Conservation (phyloP, 257 asterid species). For the Linderniella brevidens region DNA sequence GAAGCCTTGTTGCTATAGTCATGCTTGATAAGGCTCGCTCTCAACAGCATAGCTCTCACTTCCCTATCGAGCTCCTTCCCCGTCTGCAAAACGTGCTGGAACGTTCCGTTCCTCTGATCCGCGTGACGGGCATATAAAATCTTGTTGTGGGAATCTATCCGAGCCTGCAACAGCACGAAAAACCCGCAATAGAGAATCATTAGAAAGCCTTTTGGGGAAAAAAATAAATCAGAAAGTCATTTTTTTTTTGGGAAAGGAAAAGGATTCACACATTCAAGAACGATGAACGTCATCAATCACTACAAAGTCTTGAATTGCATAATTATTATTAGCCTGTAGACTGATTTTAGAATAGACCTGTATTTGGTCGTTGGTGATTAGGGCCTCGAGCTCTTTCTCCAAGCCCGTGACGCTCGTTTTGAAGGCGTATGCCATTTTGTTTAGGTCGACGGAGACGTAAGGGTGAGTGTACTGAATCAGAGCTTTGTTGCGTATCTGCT, state of each 20-base stretch:
- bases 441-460: conserved; percentile 79
- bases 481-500: conserved; percentile 89
- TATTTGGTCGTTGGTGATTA: conserved; percentile 73
- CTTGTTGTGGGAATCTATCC: conserved; percentile 91
- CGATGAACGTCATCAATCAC: background rate
- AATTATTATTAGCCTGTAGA: no score
- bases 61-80: conserved; percentile 72
- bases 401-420: conserved; percentile 53
- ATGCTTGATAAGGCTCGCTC: conserved; percentile 80
- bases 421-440: conserved; percentile 94
- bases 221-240: no score
- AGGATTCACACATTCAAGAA: no score
- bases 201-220: no score
- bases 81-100: conserved; percentile 73
- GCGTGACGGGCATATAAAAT: conserved; percentile 92
- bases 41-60: conserved; percentile 69
- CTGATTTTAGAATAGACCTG: conserved; percentile 41
- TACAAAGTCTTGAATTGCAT: no score
- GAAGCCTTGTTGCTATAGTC: conserved; percentile 33
- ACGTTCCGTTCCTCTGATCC: conserved; percentile 86
- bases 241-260: no score
- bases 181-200: no score
- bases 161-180: conserved; percentile 53
- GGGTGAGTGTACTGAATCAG: conserved; percentile 92
- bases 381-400: conserved; percentile 88